Percentiles rank a stretch among this genome's conserved stretches.
Evolutionary conservation across 768 basidiomycete genomes (phyloP).

Genomic region (Cystoderma amianthinum): DNA sequence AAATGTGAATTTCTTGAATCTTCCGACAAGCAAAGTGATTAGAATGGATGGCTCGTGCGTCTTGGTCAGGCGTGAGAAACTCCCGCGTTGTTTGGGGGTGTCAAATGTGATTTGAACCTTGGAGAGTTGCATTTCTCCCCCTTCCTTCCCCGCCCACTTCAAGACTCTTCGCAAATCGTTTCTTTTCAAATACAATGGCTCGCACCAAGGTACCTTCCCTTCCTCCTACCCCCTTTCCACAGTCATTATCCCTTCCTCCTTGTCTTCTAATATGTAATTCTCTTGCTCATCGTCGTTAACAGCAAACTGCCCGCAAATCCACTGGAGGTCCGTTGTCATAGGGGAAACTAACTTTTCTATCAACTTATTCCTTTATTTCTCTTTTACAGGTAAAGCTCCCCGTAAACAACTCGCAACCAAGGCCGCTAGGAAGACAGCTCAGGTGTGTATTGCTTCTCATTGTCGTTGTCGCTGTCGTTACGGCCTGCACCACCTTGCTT

Average conservation of each 20-base stretch:
- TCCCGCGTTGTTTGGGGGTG: constrained; percentile 29
- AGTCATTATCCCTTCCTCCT: constrained; percentile 5
- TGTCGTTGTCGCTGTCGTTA: constrained; percentile 11
- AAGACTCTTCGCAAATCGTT: constrained; percentile 4
- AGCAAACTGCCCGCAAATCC: constrained; percentile 99
- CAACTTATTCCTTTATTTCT: constrained; percentile 16
- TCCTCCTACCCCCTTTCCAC: constrained; percentile 13
- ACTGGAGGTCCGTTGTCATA: constrained; percentile 73
- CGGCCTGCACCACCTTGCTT: constrained; percentile 4
- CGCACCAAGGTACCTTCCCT: constrained; percentile 68
- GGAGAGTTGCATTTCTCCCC: constrained; percentile 20
- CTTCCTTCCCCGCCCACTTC: constrained; percentile 30
- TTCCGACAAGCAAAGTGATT: constrained; percentile 43
- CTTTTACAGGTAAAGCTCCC: constrained; percentile 68
- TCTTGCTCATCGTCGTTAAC: constrained; percentile 21
- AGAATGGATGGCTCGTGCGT: constrained; percentile 46
- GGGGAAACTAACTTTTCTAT: constrained; percentile 9
- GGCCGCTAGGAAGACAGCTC: constrained; percentile 86
- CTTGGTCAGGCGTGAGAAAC: constrained; percentile 39
- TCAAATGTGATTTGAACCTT: constrained; percentile 22
- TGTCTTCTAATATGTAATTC: constrained; percentile 17
- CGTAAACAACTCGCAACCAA: constrained; percentile 96
- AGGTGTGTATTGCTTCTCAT: too few species aligned
- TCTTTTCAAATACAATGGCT: constrained; percentile 50
- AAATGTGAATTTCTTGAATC: too few species aligned